Evolutionary conservation across 192 early-diverging fungal species (phyloP).

Genomic region (Coemansia asiatica): DNA sequence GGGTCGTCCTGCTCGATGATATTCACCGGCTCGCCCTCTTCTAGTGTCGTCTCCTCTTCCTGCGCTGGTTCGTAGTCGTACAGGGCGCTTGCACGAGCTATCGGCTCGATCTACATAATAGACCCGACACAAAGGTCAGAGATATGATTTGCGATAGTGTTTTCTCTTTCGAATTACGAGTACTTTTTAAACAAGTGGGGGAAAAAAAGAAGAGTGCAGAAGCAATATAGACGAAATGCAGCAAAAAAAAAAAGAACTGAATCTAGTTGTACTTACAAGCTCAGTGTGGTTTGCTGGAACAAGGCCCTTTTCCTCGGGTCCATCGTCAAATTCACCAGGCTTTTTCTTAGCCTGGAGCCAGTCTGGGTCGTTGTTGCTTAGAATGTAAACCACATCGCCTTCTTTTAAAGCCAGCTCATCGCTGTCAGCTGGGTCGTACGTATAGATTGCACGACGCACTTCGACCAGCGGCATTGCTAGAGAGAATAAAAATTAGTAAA

Average conservation of each 20-base stretch:
- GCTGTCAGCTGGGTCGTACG: conserved; percentile 78
- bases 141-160: too few species aligned
- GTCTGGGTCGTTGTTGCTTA: conserved; percentile 86
- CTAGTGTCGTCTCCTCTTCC: conserved; percentile 82
- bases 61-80: conserved; percentile 83
- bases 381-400: conserved; percentile 81
- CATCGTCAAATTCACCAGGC: conserved; percentile 38
- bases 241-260: neutral
- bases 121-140: too few species aligned
- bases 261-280: conserved; percentile 24
- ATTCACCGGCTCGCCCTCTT: conserved; percentile 69
- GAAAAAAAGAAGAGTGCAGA: neutral
- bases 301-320: conserved; percentile 64
- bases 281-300: conserved; percentile 93
- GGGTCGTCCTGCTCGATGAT: conserved; percentile 83
- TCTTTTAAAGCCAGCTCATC: conserved; percentile 87
- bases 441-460: conserved; percentile 81
- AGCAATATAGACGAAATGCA: neutral
- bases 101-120: conserved; percentile 51
- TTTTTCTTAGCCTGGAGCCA: conserved; percentile 89
- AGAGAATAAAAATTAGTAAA: neutral
- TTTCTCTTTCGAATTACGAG: too few species aligned
- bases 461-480: conserved; percentile 41
- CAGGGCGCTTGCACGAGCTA: conserved; percentile 63
- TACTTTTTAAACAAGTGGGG: too few species aligned